Evolutionary conservation across 2,329 filamentous ascomycete species (phyloP).

Genomic region (Chaetomium sp.): DNA sequence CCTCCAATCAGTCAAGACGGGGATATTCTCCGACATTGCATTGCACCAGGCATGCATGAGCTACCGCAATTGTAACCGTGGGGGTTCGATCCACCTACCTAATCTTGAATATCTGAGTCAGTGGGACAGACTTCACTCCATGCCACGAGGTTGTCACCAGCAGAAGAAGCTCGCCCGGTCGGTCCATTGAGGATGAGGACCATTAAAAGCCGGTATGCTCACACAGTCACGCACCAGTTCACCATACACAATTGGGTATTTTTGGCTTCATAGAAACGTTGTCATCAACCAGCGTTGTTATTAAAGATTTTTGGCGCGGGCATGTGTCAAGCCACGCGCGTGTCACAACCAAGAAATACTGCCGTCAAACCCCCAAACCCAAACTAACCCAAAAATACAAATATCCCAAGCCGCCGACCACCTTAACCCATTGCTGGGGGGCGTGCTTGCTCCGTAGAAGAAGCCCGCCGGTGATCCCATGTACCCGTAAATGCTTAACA

Average conservation of each 20-base stretch:
- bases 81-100: not conserved
- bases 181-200: no score
- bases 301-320: not conserved
- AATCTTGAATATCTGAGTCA: not conserved
- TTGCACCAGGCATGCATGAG: constrained; percentile 10
- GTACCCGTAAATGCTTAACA: constrained; percentile 4
- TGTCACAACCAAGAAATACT: not conserved
- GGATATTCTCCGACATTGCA: not conserved
- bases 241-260: no score
- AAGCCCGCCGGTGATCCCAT: not conserved
- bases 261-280: not conserved
- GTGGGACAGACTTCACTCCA: not conserved
- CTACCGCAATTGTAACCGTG: not conserved
- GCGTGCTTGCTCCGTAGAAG: not conserved
- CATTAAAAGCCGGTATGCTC: not conserved
- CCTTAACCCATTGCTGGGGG: constrained; percentile 6
- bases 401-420: not conserved
- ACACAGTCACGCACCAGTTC: not conserved
- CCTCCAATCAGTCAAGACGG: not conserved
- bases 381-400: not conserved
- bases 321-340: not conserved
- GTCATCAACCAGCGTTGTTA: not conserved
- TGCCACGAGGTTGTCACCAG: not conserved
- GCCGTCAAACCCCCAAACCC: not conserved
- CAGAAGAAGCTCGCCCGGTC: no score